Percentiles rank a stretch among this genome's conserved stretches.
These are phyloP conservation scores for Pterocarpus macrocarpus DNA, from an alignment of 306 rosid species.

Conservation along the genomic window DNA sequence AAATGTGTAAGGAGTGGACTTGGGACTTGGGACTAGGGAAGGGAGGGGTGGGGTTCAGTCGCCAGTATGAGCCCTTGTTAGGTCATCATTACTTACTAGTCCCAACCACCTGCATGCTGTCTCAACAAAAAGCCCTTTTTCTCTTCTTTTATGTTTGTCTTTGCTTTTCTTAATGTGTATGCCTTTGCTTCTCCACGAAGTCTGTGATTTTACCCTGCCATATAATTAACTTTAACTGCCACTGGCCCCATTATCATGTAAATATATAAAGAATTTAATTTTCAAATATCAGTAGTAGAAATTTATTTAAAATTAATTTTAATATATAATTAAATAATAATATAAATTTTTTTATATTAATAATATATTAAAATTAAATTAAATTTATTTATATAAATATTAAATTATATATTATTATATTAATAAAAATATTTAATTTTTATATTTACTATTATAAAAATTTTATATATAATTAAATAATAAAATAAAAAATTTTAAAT, in stretches of 20 bases:
- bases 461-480: no score
- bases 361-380: no score
- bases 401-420: no score
- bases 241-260: background rate
- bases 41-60: constrained; percentile 24
- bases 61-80: constrained; percentile 17
- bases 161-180: background rate
- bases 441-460: no score
- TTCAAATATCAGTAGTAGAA: no score
- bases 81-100: constrained; percentile 58
- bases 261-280: no score
- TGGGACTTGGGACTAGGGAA: background rate
- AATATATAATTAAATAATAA: no score
- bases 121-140: background rate
- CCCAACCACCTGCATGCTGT: constrained; percentile 48
- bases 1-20: constrained; percentile 33
- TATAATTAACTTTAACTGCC: constrained; percentile 34
- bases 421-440: no score
- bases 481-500: no score
- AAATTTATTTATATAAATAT: no score
- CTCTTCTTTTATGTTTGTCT: background rate
- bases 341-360: no score
- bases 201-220: constrained; percentile 1
- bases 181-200: constrained; percentile 46
- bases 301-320: no score